A percentile compares a stretch with the other conserved stretches of the same genome.
phyloP scores from a whole-genome alignment of 805 yeast genomes.

The Wickerhamiella hasegawae region DNA sequence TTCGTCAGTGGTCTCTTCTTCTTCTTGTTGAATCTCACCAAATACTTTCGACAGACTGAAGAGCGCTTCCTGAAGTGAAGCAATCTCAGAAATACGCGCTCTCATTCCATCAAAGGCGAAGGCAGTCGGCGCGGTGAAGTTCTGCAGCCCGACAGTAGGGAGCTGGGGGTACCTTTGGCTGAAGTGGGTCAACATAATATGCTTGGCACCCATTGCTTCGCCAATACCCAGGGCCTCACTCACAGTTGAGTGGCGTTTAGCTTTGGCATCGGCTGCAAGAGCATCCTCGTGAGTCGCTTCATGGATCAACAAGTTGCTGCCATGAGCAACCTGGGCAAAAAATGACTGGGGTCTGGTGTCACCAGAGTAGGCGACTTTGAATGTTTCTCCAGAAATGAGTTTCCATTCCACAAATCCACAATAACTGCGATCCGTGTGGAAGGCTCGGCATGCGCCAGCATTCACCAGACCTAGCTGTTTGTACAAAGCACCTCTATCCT shows the following conservation, averaged over 20 bases:
- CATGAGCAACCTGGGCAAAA: conserved; percentile 50
- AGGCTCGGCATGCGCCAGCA: conserved; percentile 48
- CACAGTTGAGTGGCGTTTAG: conserved; percentile 76
- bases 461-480: neutral
- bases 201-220: conserved; percentile 51
- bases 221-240: conserved; percentile 70
- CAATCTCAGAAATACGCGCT: conserved; percentile 25
- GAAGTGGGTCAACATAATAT: conserved; percentile 74
- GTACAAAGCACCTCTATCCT: neutral
- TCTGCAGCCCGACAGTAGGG: no score
- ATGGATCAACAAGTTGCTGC: conserved; percentile 66
- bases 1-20: no score
- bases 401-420: conserved; percentile 37
- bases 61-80: neutral
- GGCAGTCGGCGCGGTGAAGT: conserved; percentile 19
- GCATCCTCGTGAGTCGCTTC: conserved; percentile 86
- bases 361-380: conserved; percentile 79
- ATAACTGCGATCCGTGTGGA: conserved; percentile 76
- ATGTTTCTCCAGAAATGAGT: conserved; percentile 16
- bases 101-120: conserved; percentile 57
- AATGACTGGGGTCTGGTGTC: conserved; percentile 72
- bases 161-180: conserved; percentile 71
- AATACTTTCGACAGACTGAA: conserved; percentile 1
- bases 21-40: neutral
- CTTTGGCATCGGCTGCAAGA: conserved; percentile 56